Evolutionary conservation across 169 alveolate species (phyloP).

Genomic region (Plasmodium ovale): DNA sequence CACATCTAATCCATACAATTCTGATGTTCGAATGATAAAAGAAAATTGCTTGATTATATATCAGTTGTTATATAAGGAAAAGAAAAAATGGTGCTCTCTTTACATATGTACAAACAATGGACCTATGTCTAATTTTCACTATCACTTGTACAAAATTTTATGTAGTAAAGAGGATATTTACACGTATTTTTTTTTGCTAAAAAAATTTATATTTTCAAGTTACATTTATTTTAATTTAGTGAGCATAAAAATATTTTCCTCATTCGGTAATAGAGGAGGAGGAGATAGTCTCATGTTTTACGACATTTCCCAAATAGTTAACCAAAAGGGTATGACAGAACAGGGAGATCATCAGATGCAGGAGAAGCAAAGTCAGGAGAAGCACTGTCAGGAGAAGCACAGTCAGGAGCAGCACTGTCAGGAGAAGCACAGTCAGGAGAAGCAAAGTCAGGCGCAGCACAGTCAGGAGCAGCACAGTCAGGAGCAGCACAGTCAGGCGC

Average conservation of each 20-base stretch:
- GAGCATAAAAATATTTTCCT: slow-evolving; percentile 31
- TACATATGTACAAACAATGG: slow-evolving; percentile 55
- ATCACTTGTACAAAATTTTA: slow-evolving; percentile 62
- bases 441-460: neutral
- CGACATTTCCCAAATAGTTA: slow-evolving; percentile 10
- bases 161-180: slow-evolving; percentile 54
- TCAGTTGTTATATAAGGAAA: slow-evolving; percentile 33
- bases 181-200: slow-evolving; percentile 49
- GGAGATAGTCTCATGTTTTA: neutral
- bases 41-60: slow-evolving; percentile 58
- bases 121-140: slow-evolving; percentile 71
- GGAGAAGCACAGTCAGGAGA: neutral
- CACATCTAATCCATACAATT: slow-evolving; percentile 37
- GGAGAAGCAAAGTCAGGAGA: neutral
- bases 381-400: neutral
- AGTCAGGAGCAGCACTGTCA: neutral
- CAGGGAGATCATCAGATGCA: neutral
- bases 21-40: slow-evolving; percentile 40
- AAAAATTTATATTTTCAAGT: slow-evolving; percentile 58
- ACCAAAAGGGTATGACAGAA: neutral
- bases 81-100: slow-evolving; percentile 49
- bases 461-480: neutral
- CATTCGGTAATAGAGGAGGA: slow-evolving; percentile 8
- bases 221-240: slow-evolving; percentile 62
- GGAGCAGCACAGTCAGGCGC: too few relatives aligned